Conservation (phyloP, 108 stramenopile species). For the Cyclotella sp. region DNA sequence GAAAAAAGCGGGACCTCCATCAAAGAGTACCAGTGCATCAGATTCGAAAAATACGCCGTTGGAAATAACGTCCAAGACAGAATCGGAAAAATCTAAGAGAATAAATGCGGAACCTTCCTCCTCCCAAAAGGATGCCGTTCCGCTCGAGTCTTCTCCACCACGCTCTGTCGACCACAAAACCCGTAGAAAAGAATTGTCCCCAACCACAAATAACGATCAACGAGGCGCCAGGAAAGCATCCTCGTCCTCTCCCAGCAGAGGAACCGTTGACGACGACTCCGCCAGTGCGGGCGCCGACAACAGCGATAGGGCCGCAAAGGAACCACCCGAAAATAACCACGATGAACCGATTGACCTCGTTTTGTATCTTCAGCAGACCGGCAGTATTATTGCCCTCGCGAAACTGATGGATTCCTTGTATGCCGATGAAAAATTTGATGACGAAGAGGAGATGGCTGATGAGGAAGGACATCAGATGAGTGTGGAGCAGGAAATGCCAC, state of each 20-base stretch:
- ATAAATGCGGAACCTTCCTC: constrained; percentile 3
- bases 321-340: constrained; percentile 40
- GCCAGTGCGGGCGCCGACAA: constrained; percentile 50
- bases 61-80: constrained; percentile 4
- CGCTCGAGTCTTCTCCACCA: neutral
- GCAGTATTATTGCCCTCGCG: constrained; percentile 85
- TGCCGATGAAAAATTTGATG: constrained; percentile 65
- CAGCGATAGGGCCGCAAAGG: constrained; percentile 54
- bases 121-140: neutral
- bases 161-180: neutral
- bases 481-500: neutral
- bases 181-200: neutral
- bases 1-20: constrained; percentile 43
- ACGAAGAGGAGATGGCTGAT: neutral
- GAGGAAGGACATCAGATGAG: neutral
- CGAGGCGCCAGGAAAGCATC: constrained; percentile 18
- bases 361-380: constrained; percentile 81
- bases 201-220: neutral
- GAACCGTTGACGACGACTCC: constrained; percentile 45
- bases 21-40: constrained; percentile 1
- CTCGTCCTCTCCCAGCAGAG: constrained; percentile 40
- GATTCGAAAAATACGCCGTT: constrained; percentile 10
- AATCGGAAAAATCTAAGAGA: neutral
- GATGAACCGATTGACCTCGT: constrained; percentile 81
- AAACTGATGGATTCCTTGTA: constrained; percentile 86